Evolutionary conservation across 2,329 filamentous ascomycete species (phyloP).

Genomic region (Penicillium crustosum): DNA sequence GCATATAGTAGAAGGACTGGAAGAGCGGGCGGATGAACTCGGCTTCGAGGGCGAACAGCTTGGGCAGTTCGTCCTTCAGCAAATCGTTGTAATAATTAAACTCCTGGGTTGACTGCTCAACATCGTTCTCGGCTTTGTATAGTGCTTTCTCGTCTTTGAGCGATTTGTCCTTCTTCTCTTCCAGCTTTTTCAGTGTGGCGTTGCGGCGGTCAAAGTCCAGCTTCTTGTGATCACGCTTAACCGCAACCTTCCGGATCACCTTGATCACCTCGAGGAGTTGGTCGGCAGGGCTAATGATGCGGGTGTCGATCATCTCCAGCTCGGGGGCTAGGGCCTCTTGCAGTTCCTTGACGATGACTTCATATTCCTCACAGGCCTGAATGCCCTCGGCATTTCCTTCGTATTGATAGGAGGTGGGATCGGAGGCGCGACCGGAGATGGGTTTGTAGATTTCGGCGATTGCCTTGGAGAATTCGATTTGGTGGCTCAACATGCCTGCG

Average conservation of each 20-base stretch:
- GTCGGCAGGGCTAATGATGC: constrained; percentile 88
- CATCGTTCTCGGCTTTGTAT: constrained; percentile 90
- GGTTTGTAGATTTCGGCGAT: constrained; percentile 97
- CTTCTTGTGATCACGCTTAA: constrained; percentile 96
- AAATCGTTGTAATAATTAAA: constrained; percentile 98
- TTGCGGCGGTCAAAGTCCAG: constrained; percentile 91
- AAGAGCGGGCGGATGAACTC: constrained; percentile 97
- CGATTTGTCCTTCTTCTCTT: constrained; percentile 96
- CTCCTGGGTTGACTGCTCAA: constrained; percentile 89
- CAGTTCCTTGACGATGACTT: constrained; percentile 83
- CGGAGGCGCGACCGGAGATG: constrained; percentile 92
- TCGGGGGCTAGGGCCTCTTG: constrained; percentile 87
- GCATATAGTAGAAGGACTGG: constrained; percentile 99
- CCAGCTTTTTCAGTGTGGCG: constrained; percentile 81
- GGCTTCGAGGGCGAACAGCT: constrained; percentile 82
- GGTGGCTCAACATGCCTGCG: constrained; percentile 84
- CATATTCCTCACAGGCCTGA: constrained; percentile 92
- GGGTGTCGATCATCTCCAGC: constrained; percentile 93
- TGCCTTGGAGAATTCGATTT: constrained; percentile 97
- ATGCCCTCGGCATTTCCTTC: constrained; percentile 94
- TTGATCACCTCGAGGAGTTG: constrained; percentile 95
- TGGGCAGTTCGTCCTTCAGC: constrained; percentile 91
- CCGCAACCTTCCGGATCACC: constrained; percentile 80
- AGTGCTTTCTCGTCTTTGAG: constrained; percentile 96
- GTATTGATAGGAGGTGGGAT: constrained; percentile 76